Conservation (phyloP, 331 rosid species). For the Saraca asoca region DNA sequence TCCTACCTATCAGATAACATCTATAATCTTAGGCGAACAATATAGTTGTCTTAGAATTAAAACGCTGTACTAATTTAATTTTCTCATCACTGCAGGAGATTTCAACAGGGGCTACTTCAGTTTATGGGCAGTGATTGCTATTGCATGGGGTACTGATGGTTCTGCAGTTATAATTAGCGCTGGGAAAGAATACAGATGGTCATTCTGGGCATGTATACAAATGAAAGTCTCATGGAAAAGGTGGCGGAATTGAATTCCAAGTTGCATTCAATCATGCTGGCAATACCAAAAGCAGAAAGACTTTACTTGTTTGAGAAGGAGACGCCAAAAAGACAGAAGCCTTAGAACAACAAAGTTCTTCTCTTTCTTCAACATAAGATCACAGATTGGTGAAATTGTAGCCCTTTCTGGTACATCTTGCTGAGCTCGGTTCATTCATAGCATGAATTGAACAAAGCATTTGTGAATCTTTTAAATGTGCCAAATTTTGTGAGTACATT, state of each 20-base stretch:
- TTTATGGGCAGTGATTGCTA: constrained; percentile 86
- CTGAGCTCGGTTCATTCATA: too few species aligned
- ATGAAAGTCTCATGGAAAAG: constrained; percentile 70
- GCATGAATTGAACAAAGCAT: too few species aligned
- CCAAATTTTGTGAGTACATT: too few species aligned
- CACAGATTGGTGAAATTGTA: too few species aligned
- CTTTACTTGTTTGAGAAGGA: constrained; percentile 71
- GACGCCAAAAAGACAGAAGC: constrained; percentile 49
- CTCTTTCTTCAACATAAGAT: constrained; percentile 19
- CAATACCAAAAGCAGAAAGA: constrained; percentile 77
- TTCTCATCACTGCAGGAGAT: constrained; percentile 55
- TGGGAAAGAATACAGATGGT: constrained; percentile 67
- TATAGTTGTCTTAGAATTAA: too few species aligned
- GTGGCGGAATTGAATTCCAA: constrained; percentile 72
- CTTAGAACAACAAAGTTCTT: constrained; percentile 28
- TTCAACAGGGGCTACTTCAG: constrained; percentile 69
- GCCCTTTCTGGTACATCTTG: too few species aligned
- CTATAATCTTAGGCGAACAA: too few species aligned
- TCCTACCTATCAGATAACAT: too few species aligned
- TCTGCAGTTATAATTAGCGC: constrained; percentile 78
- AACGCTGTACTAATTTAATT: background rate
- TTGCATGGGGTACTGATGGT: constrained; percentile 85
- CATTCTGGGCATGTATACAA: constrained; percentile 71
- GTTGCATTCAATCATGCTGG: constrained; percentile 59
- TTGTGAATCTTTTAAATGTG: too few species aligned